Evolutionary conservation across 192 early-diverging fungal genomes (phyloP), one percentile per base, ranked within the genome.

Genomic region (Mortierella antarctica): DNA sequence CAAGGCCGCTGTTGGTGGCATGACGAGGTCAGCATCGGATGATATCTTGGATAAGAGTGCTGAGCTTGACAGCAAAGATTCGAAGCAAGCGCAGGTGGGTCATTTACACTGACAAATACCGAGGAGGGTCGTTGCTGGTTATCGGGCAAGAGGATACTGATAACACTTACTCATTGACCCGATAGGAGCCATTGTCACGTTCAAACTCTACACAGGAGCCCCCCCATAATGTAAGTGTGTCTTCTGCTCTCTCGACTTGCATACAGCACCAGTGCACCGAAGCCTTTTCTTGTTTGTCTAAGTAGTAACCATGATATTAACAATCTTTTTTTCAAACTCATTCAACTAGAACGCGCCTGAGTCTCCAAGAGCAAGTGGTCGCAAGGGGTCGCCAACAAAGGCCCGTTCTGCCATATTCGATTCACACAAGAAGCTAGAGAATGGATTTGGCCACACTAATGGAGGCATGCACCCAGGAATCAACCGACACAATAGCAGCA

Each of bases 341-440:
- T 7, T 2, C 4, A 49, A 21, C 0, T 62, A 79, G 68, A 57
- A 57, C n/a, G 9, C 42, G 10, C 9, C 61, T 2, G 74, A 79
- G 21, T 61, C 63, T 2, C 46, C 62, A 8, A 64, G 18, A 11
- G 46, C 70, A 2, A 44, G 47, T 13, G 39, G 69, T 11, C 76
- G 70, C 40, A 80, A 71, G 52, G 59, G 63, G 23, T 72, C 77
- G 14, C 77, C 77, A 39, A 12, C 57, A 11, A 49, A 65, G 15
- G 18, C 69, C 7, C 70, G 70, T 12, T 23, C 77, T 15, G 57
- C 31, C 23, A 52, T 72, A 18, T 72, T 68, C 63, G 77, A 80
- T 12, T 56, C 62, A 39, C 50, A 57, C 20, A 62, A 40, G 44
- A 72, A 62, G 17, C 71, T 55, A 62, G 54, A 53, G 20, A 20